These are phyloP conservation scores for Lasiosphaeriaceae sp. DNA, from an alignment of 495 filamentous ascomycete species.

Conservation along the genomic window DNA sequence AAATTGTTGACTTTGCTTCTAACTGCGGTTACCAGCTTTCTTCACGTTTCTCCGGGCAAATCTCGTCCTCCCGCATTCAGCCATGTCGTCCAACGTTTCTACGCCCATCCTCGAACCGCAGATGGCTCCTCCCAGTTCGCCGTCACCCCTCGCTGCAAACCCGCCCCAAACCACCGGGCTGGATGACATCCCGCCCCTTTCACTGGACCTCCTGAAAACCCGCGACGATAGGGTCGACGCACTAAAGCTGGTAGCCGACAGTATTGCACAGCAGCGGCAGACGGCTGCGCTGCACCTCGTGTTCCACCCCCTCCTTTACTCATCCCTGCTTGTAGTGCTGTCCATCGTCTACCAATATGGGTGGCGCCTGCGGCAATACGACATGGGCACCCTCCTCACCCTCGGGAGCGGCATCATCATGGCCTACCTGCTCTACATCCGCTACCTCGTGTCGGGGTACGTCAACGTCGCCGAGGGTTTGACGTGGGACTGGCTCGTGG, in stretches of 20 bases:
- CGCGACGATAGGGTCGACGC: constrained; percentile 39
- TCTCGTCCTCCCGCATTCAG: constrained; percentile 47
- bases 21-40: constrained; percentile 39
- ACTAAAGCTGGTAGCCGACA: constrained; percentile 41
- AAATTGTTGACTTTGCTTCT: constrained; percentile 1
- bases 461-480: constrained; percentile 35
- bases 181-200: constrained; percentile 38
- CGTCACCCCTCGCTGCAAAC: constrained; percentile 24
- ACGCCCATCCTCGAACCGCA: constrained; percentile 40
- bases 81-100: constrained; percentile 36
- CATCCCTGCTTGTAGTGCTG: constrained; percentile 23
- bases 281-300: constrained; percentile 32
- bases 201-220: constrained; percentile 30
- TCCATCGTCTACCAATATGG: constrained; percentile 33
- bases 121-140: constrained; percentile 25
- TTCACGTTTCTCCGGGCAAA: constrained; percentile 55
- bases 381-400: constrained; percentile 34
- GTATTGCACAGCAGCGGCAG: constrained; percentile 45
- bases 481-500: constrained; percentile 35
- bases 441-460: constrained; percentile 39
- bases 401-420: constrained; percentile 32
- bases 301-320: constrained; percentile 39
- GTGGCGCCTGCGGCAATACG: constrained; percentile 21
- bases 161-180: constrained; percentile 14
- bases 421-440: constrained; percentile 39